These are phyloP conservation scores for Thelephora aurantiotincta DNA, from an alignment of 768 basidiomycete species.

Conservation along the genomic window DNA sequence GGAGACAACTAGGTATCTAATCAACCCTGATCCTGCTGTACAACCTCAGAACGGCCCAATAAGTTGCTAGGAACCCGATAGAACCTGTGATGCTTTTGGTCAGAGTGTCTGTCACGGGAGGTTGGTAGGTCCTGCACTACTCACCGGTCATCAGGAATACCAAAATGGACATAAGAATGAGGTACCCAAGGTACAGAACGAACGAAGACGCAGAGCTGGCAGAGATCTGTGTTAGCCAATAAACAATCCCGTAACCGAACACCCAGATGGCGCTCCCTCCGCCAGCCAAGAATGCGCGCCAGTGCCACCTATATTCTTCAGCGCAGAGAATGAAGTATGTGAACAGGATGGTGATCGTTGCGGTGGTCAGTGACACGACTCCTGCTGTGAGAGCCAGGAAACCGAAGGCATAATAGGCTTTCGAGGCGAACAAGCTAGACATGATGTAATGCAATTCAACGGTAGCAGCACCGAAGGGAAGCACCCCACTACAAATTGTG, in stretches of 20 bases:
- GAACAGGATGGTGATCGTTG: constrained; percentile 81
- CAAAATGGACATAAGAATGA: constrained; percentile 68
- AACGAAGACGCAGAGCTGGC: constrained; percentile 72
- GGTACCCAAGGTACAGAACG: constrained; percentile 81
- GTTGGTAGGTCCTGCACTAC: constrained; percentile 9
- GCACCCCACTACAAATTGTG: constrained; percentile 73
- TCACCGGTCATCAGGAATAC: constrained; percentile 81
- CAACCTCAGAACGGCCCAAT: constrained; percentile 78
- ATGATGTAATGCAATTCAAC: constrained; percentile 91
- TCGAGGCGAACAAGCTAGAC: constrained; percentile 81
- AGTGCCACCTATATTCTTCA: constrained; percentile 97
- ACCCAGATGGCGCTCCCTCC: constrained; percentile 92
- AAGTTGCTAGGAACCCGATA: constrained; percentile 83
- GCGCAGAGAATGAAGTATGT: constrained; percentile 87
- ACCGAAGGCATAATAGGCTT: constrained; percentile 93
- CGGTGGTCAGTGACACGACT: constrained; percentile 76
- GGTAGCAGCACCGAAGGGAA: constrained; percentile 92
- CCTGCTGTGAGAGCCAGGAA: constrained; percentile 81
- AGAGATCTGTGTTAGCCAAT: constrained; percentile 77
- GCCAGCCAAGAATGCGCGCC: constrained; percentile 86
- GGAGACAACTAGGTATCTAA: constrained; percentile 11
- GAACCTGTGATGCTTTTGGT: constrained; percentile 34
- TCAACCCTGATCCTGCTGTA: constrained; percentile 79
- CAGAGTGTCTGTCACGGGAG: background rate
- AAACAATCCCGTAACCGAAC: constrained; percentile 76